Percentiles rank a stretch among this genome's conserved stretches.
Conservation (phyloP, 495 filamentous ascomycete species). For the Xylaria sp. region DNA sequence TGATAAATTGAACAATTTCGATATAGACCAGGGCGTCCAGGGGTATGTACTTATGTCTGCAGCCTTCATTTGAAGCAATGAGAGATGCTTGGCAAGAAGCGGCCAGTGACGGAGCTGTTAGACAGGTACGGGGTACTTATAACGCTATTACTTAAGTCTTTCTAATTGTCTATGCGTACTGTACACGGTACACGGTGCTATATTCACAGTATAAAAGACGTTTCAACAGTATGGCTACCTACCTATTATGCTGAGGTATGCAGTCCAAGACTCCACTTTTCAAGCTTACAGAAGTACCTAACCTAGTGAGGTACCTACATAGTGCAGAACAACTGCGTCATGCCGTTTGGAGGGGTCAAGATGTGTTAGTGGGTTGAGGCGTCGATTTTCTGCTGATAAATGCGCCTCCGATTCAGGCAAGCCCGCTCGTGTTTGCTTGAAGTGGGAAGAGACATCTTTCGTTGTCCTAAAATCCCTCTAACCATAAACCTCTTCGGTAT, state of each 20-base stretch:
- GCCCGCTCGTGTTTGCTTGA: conserved; percentile 2
- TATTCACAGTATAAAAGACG: not conserved
- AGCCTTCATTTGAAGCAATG: conserved; percentile 22
- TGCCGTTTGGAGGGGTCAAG: conserved; percentile 21
- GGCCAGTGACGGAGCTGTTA: not conserved
- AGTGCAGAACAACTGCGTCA: conserved; percentile 19
- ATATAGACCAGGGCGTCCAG: not conserved
- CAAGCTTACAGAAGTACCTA: not conserved
- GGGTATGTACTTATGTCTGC: not conserved
- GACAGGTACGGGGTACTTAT: not conserved
- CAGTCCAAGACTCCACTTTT: not conserved
- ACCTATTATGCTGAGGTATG: not conserved
- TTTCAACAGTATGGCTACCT: too few species aligned
- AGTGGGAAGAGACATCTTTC: not conserved
- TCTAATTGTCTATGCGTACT: not conserved
- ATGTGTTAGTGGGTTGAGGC: conserved; percentile 16
- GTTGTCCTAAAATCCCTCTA: not conserved
- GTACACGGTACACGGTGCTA: not conserved
- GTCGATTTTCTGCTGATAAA: conserved; percentile 41
- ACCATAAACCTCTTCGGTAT: not conserved
- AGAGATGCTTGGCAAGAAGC: conserved; percentile 17
- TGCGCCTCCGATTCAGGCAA: conserved; percentile 36
- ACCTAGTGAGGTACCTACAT: not conserved
- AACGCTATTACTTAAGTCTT: not conserved
- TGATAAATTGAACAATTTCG: conserved; percentile 10